Conservation (phyloP, 2,329 filamentous ascomycete genomes). For the Penicillium sp. region DNA sequence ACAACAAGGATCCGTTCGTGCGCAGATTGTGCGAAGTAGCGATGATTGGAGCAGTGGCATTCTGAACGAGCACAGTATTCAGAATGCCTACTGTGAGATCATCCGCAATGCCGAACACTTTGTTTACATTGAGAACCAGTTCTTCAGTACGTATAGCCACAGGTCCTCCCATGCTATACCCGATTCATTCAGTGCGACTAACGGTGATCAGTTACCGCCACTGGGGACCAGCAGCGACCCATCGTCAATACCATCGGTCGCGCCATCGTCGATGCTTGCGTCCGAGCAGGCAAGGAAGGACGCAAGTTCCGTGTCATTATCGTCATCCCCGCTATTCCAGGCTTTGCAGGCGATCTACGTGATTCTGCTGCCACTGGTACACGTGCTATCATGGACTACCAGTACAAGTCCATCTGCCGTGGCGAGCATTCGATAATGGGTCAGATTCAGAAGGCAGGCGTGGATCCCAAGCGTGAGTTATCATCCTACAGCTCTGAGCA, state of each 20-base stretch:
- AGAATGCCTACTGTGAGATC: constrained; percentile 81
- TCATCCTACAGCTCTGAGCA: not conserved
- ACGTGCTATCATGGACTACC: constrained; percentile 96
- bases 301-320: constrained; percentile 91
- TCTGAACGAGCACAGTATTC: constrained; percentile 78
- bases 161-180: not conserved
- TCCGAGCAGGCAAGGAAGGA: constrained; percentile 76
- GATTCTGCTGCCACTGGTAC: constrained; percentile 83
- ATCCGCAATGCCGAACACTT: constrained; percentile 88
- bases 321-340: constrained; percentile 86
- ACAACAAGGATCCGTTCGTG: constrained; percentile 73
- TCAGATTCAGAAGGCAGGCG: constrained; percentile 71
- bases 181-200: not conserved
- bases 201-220: constrained; percentile 68
- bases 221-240: constrained; percentile 81
- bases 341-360: constrained; percentile 88
- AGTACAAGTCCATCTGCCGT: constrained; percentile 93
- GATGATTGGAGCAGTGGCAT: constrained; percentile 94
- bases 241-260: constrained; percentile 85
- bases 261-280: constrained; percentile 87
- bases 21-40: constrained; percentile 86
- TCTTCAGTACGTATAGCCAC: constrained; percentile 69
- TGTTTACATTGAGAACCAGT: constrained; percentile 98
- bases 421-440: constrained; percentile 90
- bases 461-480: constrained; percentile 65